phyloP scores from a whole-genome alignment of 2,329 filamentous ascomycete species.

The Botrytis deweyae region DNA sequence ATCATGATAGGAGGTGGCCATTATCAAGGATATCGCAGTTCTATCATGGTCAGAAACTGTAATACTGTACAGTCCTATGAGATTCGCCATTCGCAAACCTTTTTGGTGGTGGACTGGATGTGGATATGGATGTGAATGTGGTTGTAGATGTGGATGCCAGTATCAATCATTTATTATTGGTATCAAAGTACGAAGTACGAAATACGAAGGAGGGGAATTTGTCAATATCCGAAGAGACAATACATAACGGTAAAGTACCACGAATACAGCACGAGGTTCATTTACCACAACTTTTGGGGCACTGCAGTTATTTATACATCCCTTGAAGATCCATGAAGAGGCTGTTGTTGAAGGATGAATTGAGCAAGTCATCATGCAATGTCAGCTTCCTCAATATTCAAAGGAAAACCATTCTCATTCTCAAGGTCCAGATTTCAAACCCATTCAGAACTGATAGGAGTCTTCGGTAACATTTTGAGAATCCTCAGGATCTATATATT shows the following conservation, averaged over 20 bases:
- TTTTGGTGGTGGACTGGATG: neutral
- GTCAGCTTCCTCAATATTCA: neutral
- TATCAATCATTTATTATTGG: neutral
- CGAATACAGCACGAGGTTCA: constrained; percentile 9
- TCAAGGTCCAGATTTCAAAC: neutral
- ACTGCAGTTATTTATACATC: constrained; percentile 6
- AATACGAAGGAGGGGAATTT: neutral
- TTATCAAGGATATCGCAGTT: neutral
- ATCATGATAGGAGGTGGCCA: neutral
- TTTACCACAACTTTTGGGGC: neutral
- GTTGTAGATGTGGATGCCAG: neutral
- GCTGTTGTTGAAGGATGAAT: neutral
- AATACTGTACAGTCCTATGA: neutral
- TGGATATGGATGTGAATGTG: too few species aligned
- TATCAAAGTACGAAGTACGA: neutral
- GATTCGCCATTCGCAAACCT: neutral
- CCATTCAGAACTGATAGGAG: neutral
- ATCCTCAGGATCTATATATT: constrained; percentile 10
- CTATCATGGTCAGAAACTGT: neutral
- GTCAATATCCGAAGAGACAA: neutral
- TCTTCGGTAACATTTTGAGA: neutral
- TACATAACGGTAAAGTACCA: neutral
- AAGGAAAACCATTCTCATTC: neutral
- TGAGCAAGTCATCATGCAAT: neutral
- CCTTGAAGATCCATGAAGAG: neutral